Evolutionary conservation across 805 yeast genomes (phyloP), one percentile per base, ranked within the genome.

Genomic region (Candida coleopterorum): DNA sequence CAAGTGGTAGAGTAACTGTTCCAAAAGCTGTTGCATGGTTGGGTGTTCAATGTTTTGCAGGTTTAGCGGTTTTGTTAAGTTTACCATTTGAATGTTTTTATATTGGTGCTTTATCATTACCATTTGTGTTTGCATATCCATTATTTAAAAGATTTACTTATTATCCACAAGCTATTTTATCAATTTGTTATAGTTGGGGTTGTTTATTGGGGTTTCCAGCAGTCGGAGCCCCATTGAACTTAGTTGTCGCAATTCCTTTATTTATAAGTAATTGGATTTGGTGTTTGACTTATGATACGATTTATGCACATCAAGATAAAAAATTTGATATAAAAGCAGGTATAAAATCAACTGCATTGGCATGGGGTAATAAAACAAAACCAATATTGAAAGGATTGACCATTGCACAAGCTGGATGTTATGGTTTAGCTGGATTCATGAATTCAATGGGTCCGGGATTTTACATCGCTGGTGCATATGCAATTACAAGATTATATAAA

Each of bases 241-340:
- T 77, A 67, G 62, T 77, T 8, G 82, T 87, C 4, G 89, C 89
- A 77, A 63, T 76, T 3, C 86, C 96, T 0, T 64, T 93, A 33
- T 86, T 81, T 50, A 55, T 78, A 3, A 77, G 95, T 12, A 79
- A 87, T 31, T 83, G 80, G 53, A 70, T 81, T 38, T 93, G 99
- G 98, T 81, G 95, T 47, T 85, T 93, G 89, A 80, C 81, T 35
- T 93, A 93, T 60, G 99, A 93, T 58, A 87, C 98, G 2, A 77
- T 93, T 26, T 93, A 93, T 58, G 99, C 98, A 1, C 99, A 93
- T 56, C 99, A 93, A 63, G 99, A 93, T 60, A 93, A 93, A 62
- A 62, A 58, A 35, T 93, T 82, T 52, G 99, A 93, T 60, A 64
- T 85, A 36, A 70, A 74, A 40, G 97, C 95, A 0, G 98, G 98